Percentiles rank a stretch among this genome's conserved stretches.
These are phyloP conservation scores for Lipomyces starkeyi DNA, from an alignment of 805 yeast species.

Conservation along the genomic window DNA sequence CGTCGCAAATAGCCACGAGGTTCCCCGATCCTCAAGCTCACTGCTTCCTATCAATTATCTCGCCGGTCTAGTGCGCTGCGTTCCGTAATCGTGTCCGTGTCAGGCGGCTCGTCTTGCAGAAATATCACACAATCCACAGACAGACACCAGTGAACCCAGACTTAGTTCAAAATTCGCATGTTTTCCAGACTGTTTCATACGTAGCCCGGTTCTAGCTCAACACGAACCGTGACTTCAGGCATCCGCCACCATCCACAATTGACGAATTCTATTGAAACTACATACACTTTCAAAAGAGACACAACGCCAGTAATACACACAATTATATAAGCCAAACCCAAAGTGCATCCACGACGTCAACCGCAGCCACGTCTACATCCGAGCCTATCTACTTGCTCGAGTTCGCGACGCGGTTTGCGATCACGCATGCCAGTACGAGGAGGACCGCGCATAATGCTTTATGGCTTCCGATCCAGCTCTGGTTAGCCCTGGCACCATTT, in stretches of 20 bases:
- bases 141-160: too few species aligned
- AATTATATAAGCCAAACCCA: neutral
- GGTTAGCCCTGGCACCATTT: neutral
- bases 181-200: too few species aligned
- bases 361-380: neutral
- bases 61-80: too few species aligned
- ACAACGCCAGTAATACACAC: neutral
- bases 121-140: too few species aligned
- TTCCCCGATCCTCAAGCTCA: neutral
- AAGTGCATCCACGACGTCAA: neutral
- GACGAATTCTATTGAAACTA: neutral
- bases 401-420: neutral
- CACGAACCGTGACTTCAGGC: too few species aligned
- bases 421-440: constrained; percentile 18
- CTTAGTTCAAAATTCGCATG: too few species aligned
- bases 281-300: neutral
- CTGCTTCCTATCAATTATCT: too few species aligned
- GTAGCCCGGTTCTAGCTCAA: too few species aligned
- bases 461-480: constrained; percentile 26
- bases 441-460: constrained; percentile 24
- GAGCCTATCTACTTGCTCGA: neutral
- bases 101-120: too few species aligned
- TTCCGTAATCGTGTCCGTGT: too few species aligned
- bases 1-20: neutral
- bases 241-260: neutral